Percentiles rank a stretch among this genome's conserved stretches.
phyloP scores from a whole-genome alignment of 257 asterid genomes.

The Osmanthus fragrans region DNA sequence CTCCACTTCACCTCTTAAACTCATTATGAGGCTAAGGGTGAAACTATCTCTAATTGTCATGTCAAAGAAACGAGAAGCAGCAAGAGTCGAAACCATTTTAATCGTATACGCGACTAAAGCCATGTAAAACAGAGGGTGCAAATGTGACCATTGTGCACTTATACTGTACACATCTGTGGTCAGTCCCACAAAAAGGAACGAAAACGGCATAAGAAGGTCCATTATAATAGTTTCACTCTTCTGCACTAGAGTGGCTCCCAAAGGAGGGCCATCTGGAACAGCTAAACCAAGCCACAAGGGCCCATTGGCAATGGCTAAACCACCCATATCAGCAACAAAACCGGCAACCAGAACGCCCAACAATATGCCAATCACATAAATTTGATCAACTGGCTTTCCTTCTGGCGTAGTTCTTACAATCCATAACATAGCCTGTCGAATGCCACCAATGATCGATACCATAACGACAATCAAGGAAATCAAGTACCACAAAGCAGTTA shows the following conservation, averaged over 20 bases:
- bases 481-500: slow-evolving; percentile 46
- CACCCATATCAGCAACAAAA: slow-evolving; percentile 56
- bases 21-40: slow-evolving; percentile 62
- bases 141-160: slow-evolving; percentile 40
- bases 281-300: slow-evolving; percentile 92
- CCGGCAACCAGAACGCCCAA: slow-evolving; percentile 59
- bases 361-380: slow-evolving; percentile 56
- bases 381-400: slow-evolving; percentile 65
- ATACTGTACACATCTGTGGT: slow-evolving; percentile 41
- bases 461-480: slow-evolving; percentile 29
- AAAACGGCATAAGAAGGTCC: slow-evolving; percentile 67
- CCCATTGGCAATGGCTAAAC: slow-evolving; percentile 71
- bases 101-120: slow-evolving; percentile 30
- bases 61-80: slow-evolving; percentile 39
- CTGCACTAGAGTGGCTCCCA: slow-evolving; percentile 76
- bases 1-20: slow-evolving; percentile 80
- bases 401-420: slow-evolving; percentile 59
- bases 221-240: slow-evolving; percentile 64
- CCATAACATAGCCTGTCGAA: slow-evolving; percentile 57
- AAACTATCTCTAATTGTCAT: slow-evolving; percentile 64
- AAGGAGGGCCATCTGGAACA: slow-evolving; percentile 85
- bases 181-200: slow-evolving; percentile 55
- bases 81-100: slow-evolving; percentile 43
- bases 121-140: slow-evolving; percentile 54
- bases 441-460: slow-evolving; percentile 33